Percentiles rank a stretch among this genome's conserved stretches.
phyloP scores from a whole-genome alignment of 2,329 filamentous ascomycete genomes.

The Thelonectria blattea region DNA sequence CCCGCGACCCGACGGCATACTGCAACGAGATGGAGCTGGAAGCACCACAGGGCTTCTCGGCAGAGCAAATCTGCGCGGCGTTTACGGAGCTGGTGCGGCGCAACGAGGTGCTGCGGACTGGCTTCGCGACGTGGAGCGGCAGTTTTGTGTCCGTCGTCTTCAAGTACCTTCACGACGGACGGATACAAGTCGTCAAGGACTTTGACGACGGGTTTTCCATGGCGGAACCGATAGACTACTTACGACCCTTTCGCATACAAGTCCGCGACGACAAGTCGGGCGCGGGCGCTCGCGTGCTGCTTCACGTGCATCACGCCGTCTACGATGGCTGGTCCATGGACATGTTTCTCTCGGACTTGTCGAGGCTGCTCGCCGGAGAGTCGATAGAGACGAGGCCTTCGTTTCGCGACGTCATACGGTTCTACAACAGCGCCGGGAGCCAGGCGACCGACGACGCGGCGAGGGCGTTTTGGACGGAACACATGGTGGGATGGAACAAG shows the following conservation, averaged over 20 bases:
- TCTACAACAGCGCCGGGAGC: slow-evolving; percentile 45
- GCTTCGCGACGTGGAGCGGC: slow-evolving; percentile 65
- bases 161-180: slow-evolving; percentile 51
- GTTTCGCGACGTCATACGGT: slow-evolving; percentile 65
- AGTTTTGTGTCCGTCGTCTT: slow-evolving; percentile 61
- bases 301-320: slow-evolving; percentile 79
- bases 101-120: slow-evolving; percentile 76
- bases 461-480: slow-evolving; percentile 72
- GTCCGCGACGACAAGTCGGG: slow-evolving; percentile 43
- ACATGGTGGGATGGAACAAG: slow-evolving; percentile 64
- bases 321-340: slow-evolving; percentile 97
- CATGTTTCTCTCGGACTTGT: slow-evolving; percentile 71
- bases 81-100: slow-evolving; percentile 55
- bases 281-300: slow-evolving; percentile 42
- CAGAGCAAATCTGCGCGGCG: slow-evolving; percentile 52
- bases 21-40: slow-evolving; percentile 78
- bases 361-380: slow-evolving; percentile 50
- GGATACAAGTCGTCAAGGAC: slow-evolving; percentile 50
- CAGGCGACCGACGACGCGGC: slow-evolving; percentile 47
- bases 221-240: slow-evolving; percentile 45
- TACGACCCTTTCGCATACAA: slow-evolving; percentile 69
- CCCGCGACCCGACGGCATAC: slow-evolving; percentile 65
- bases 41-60: slow-evolving; percentile 47
- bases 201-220: slow-evolving; percentile 49
- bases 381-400: slow-evolving; percentile 53